Evolutionary conservation across 2,329 filamentous ascomycete genomes (phyloP), one percentile per base, ranked within the genome.

Genomic region (Arachnomyces sp.): DNA sequence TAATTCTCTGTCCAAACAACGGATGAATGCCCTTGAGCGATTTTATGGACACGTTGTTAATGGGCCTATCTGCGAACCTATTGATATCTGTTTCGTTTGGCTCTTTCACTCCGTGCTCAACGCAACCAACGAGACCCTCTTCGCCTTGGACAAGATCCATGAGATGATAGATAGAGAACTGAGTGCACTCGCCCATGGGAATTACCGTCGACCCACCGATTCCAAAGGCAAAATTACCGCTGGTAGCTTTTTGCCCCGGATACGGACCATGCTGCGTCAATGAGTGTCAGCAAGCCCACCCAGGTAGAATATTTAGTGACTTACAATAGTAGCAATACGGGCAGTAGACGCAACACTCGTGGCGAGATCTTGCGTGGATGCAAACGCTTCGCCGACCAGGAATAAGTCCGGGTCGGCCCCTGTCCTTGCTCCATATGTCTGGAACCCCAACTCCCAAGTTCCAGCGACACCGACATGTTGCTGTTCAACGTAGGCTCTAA

Each of bases 101-200:
- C 21, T 9, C 5, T 25, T 25, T 25, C 9, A 25, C 21, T 9
- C 21, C 21, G 9, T 25, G 21, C 9, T 25, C 21, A 9, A 5
- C 21, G 21, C 21, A 25, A 25, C 5, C 9, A 9, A 25, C 21
- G 21, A 25, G 5, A 25, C 21, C 21, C 9, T 53, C 44, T 28
- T 57, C 52, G 16, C 48, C 12, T 4, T 54, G 50, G 1, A 56
- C 48, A 2, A 71, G 51, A 3, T 67, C 59, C 59, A 74, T 69
- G 4, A 74, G 57, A 47, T 75, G 72, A 36, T 74, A 75, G 2
- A 74, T 48, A 6, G 55, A 67, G 45, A 73, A 74, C 34, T 25
- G 56, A 6, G 63, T 57, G 43, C 60, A 68, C 2, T 13, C 62
- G 60, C 0, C 72, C 68, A 17, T 62, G 48, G 7, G 61, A 50